These are phyloP conservation scores for Nelumbo lutea DNA, from an alignment of 164 flowering plant species.

Conservation along the genomic window DNA sequence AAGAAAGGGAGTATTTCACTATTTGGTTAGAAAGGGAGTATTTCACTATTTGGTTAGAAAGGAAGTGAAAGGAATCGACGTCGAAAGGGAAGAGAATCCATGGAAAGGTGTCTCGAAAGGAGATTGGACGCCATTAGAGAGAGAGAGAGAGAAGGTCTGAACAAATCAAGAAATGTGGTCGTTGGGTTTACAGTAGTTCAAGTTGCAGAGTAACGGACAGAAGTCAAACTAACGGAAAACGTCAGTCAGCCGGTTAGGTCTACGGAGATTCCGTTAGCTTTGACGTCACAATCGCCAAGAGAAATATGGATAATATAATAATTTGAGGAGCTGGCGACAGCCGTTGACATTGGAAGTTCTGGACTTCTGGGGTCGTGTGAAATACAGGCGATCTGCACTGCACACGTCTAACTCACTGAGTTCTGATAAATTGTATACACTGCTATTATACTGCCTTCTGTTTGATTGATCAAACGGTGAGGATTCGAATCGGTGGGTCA, in stretches of 20 bases:
- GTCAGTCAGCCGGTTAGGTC: neutral
- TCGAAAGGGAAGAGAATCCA: neutral
- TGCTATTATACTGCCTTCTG: too few relatives aligned
- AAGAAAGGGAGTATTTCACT: neutral
- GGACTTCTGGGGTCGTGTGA: too few relatives aligned
- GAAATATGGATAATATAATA: neutral
- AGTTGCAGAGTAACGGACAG: slow-evolving; percentile 6
- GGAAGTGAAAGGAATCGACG: neutral
- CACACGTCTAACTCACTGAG: too few relatives aligned
- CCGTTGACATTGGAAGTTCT: too few relatives aligned
- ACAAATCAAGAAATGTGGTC: neutral
- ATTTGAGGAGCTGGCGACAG: too few relatives aligned
- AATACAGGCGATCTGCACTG: too few relatives aligned
- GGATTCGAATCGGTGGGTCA: too few relatives aligned
- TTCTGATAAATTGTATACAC: too few relatives aligned
- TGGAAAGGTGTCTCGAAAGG: slow-evolving; percentile 1
- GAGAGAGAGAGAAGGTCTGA: neutral
- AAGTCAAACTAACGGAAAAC: neutral
- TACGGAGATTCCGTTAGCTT: slow-evolving; percentile 1
- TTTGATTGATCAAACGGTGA: too few relatives aligned
- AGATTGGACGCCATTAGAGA: neutral
- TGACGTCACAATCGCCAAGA: neutral
- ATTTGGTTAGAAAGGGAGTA: too few relatives aligned
- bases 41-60: neutral
- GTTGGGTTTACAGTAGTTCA: neutral